Conservation (phyloP, 805 yeast species). For the Yamadazyma endophytica region DNA sequence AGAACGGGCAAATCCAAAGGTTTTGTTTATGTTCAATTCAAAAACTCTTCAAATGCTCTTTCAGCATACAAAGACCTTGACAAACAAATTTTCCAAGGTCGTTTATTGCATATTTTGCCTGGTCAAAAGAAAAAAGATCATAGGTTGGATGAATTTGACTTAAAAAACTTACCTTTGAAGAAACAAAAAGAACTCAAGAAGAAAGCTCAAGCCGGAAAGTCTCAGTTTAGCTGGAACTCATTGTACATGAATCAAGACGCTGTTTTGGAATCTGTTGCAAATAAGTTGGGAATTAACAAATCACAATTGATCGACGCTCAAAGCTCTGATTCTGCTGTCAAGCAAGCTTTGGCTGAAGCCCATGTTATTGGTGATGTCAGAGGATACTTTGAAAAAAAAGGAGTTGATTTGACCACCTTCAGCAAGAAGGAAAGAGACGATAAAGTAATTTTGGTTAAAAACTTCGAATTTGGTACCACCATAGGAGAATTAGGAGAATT, state of each 20-base stretch:
- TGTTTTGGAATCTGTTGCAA: constrained; percentile 84
- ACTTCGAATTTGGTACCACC: constrained; percentile 86
- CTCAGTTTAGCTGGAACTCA: constrained; percentile 94
- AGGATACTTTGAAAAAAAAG: constrained; percentile 77
- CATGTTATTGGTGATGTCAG: constrained; percentile 91
- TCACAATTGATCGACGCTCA: constrained; percentile 85
- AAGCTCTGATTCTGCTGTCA: constrained; percentile 83
- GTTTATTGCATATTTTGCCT: constrained; percentile 84
- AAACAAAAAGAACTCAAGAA: constrained; percentile 83
- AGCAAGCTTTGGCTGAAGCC: constrained; percentile 96
- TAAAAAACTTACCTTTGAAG: constrained; percentile 86
- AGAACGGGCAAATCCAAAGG: constrained; percentile 91
- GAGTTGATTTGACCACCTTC: constrained; percentile 79
- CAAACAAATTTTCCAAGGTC: constrained; percentile 89
- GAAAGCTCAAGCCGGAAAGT: constrained; percentile 78
- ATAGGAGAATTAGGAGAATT: constrained; percentile 76
- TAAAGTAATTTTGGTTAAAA: constrained; percentile 75
- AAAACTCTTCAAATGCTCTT: constrained; percentile 67
- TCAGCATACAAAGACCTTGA: constrained; percentile 71
- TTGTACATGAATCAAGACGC: constrained; percentile 88
- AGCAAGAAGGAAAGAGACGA: constrained; percentile 70
- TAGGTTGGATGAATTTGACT: constrained; percentile 82
- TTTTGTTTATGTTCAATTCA: constrained; percentile 78
- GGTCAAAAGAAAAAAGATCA: constrained; percentile 81
- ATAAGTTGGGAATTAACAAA: constrained; percentile 76